A percentile compares a stretch with the other conserved stretches of the same genome.
Evolutionary conservation across 768 basidiomycete genomes (phyloP).

Genomic region (Tephrocybe sp.): DNA sequence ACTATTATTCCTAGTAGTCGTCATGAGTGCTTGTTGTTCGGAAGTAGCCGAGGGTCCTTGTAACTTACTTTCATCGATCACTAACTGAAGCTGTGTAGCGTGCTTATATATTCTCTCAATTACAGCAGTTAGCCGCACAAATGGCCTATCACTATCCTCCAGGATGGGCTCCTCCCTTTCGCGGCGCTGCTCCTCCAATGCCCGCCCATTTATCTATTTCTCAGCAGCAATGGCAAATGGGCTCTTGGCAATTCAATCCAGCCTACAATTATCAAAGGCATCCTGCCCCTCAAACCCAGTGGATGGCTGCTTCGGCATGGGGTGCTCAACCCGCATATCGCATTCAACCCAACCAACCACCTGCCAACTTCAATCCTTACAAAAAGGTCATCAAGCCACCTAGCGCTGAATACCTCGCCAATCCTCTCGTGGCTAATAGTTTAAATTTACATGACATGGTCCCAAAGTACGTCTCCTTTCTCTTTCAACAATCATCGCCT

Average conservation of each 20-base stretch:
- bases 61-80: neutral
- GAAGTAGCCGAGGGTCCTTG: slow-evolving; percentile 3
- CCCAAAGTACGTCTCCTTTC: slow-evolving; percentile 44
- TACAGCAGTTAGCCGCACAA: neutral
- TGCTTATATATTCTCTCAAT: neutral
- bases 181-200: slow-evolving; percentile 57
- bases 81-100: slow-evolving; percentile 7
- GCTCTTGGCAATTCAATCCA: slow-evolving; percentile 52
- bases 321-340: slow-evolving; percentile 15
- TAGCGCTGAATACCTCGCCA: slow-evolving; percentile 64
- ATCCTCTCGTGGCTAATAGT: slow-evolving; percentile 56
- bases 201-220: slow-evolving; percentile 44
- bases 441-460: slow-evolving; percentile 67
- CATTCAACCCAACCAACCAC: slow-evolving; percentile 17
- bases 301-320: slow-evolving; percentile 43
- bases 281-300: slow-evolving; percentile 24
- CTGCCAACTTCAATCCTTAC: slow-evolving; percentile 48
- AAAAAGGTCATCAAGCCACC: slow-evolving; percentile 61
- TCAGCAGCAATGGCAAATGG: slow-evolving; percentile 49
- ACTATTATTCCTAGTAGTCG: no score
- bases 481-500: neutral
- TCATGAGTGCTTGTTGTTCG: neutral
- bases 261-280: slow-evolving; percentile 29
- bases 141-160: slow-evolving; percentile 11
- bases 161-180: slow-evolving; percentile 32